phyloP scores from a whole-genome alignment of 1,284 basidiomycete species.

The Rhodotorula sp. region DNA sequence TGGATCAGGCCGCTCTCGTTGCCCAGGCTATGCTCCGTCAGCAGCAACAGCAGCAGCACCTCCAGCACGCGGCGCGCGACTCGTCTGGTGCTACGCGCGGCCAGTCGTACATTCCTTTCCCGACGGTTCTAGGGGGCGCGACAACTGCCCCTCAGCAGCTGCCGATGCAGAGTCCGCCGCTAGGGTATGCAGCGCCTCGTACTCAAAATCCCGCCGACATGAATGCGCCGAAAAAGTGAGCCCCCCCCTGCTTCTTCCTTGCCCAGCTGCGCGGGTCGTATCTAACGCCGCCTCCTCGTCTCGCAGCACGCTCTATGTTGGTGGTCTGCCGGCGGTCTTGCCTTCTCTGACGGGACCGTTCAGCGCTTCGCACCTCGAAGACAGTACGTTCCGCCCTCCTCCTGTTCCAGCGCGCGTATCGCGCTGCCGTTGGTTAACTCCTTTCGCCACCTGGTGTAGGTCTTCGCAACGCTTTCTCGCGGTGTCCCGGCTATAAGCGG shows the following conservation, averaged over 20 bases:
- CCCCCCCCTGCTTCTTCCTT: background rate
- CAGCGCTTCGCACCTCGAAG: slow-evolving; percentile 39
- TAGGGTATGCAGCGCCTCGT: slow-evolving; percentile 15
- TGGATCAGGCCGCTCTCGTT: background rate
- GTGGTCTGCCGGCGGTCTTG: slow-evolving; percentile 66
- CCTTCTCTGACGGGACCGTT: slow-evolving; percentile 38
- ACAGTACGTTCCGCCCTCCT: slow-evolving; percentile 18
- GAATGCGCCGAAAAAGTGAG: slow-evolving; percentile 41
- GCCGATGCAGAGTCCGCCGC: background rate
- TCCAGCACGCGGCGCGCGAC: background rate
- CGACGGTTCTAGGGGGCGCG: background rate
- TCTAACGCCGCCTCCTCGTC: slow-evolving; percentile 78
- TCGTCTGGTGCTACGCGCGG: background rate
- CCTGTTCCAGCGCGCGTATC: background rate
- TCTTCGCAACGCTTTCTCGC: slow-evolving; percentile 74
- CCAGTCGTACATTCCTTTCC: background rate
- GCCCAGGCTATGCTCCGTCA: background rate
- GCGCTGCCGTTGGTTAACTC: background rate
- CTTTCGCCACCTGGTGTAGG: slow-evolving; percentile 51
- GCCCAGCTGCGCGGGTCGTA: slow-evolving; percentile 36
- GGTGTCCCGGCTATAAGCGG: slow-evolving; percentile 79
- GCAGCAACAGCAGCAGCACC: slow-evolving; percentile 1
- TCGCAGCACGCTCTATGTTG: slow-evolving; percentile 92
- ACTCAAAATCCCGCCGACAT: slow-evolving; percentile 39
- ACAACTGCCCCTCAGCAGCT: background rate